Conservation (phyloP, 768 basidiomycete species). For the Rhodotorula paludigena region DNA sequence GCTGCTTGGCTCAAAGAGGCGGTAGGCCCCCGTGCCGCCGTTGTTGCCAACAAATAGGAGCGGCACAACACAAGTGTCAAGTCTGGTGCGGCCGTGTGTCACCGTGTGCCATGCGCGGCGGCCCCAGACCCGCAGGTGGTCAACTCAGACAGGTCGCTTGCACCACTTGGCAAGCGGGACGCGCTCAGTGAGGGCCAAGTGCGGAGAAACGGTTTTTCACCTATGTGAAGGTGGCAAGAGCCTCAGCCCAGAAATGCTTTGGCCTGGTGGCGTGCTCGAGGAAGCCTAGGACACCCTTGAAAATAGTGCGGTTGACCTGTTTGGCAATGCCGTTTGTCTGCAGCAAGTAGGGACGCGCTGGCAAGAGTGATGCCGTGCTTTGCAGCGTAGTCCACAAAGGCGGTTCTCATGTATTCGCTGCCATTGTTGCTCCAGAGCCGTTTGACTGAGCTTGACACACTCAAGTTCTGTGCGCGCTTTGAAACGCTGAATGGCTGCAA, state of each 20-base stretch:
- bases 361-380: conserved; percentile 2
- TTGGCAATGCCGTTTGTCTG: neutral
- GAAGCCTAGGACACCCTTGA: too few relatives aligned
- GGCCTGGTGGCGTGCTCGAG: neutral
- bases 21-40: neutral
- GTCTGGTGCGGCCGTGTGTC: neutral
- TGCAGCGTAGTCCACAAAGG: neutral
- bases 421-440: conserved; percentile 41
- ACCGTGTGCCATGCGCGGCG: conserved; percentile 9
- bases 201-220: conserved; percentile 6
- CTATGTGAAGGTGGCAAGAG: neutral
- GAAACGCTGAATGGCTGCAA: conserved; percentile 31
- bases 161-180: neutral
- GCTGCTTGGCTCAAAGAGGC: too few relatives aligned
- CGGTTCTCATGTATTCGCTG: conserved; percentile 39
- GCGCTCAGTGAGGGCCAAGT: neutral
- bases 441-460: conserved; percentile 36
- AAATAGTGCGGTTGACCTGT: neutral
- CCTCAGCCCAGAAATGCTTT: conserved; percentile 13
- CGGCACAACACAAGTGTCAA: neutral
- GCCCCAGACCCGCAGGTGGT: neutral
- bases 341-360: neutral
- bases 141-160: too few relatives aligned
- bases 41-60: conserved; percentile 10
- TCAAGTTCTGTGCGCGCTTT: conserved; percentile 26